These are phyloP conservation scores for Abortiporus biennis DNA, from an alignment of 1,284 basidiomycete genomes.

Conservation along the genomic window DNA sequence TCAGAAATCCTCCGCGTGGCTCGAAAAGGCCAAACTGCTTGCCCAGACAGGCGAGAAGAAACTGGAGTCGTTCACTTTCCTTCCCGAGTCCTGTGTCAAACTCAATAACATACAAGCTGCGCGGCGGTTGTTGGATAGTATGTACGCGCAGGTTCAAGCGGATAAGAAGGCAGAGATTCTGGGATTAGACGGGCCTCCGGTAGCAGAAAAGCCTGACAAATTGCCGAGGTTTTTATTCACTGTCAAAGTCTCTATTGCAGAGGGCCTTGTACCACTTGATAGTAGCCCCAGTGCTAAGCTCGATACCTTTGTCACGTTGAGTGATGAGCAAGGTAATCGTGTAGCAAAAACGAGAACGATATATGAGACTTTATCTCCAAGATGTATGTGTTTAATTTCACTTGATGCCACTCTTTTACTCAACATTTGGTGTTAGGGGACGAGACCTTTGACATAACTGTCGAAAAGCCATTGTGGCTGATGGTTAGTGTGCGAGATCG, in stretches of 20 bases:
- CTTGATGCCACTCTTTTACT: slow-evolving; percentile 3
- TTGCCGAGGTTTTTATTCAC: slow-evolving; percentile 78
- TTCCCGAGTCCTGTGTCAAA: slow-evolving; percentile 91
- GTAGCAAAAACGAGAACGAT: slow-evolving; percentile 95
- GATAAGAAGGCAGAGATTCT: slow-evolving; percentile 80
- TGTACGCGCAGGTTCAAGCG: slow-evolving; percentile 89
- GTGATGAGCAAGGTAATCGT: slow-evolving; percentile 86
- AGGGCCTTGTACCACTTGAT: slow-evolving; percentile 73
- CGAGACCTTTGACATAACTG: slow-evolving; percentile 93
- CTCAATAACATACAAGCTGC: slow-evolving; percentile 97
- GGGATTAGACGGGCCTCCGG: slow-evolving; percentile 52
- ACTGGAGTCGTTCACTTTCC: slow-evolving; percentile 93
- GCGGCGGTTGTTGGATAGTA: slow-evolving; percentile 83
- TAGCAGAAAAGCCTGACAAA: slow-evolving; percentile 58
- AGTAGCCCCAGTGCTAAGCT: slow-evolving; percentile 63
- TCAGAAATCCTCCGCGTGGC: slow-evolving; percentile 88
- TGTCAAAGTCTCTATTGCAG: slow-evolving; percentile 89
- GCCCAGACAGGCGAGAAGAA: slow-evolving; percentile 71
- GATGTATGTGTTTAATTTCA: slow-evolving; percentile 55
- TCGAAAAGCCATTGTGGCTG: slow-evolving; percentile 88
- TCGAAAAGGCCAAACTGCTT: slow-evolving; percentile 87
- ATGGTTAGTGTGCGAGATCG: slow-evolving; percentile 94
- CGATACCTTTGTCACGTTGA: slow-evolving; percentile 92
- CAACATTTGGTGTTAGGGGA: slow-evolving; percentile 62
- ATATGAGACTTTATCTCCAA: slow-evolving; percentile 84